These are phyloP conservation scores for Beauveria sp. DNA, from an alignment of 2,329 filamentous ascomycete species.

Conservation along the genomic window DNA sequence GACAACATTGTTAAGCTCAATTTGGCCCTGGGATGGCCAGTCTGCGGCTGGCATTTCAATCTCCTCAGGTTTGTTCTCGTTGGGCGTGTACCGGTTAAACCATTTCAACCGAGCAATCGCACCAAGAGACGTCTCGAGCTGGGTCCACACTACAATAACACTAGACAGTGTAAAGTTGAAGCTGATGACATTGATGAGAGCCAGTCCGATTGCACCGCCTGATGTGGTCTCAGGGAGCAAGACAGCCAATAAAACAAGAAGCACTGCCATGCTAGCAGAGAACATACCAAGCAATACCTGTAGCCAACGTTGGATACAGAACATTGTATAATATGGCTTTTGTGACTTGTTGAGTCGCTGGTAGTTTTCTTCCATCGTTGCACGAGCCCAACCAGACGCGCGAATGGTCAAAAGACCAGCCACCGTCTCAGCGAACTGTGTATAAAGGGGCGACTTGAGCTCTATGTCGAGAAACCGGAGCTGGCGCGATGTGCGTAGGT, in stretches of 20 bases:
- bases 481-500: constrained; percentile 48
- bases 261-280: constrained; percentile 28
- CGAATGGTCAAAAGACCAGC: constrained; percentile 28
- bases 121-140: constrained; percentile 28
- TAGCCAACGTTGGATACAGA: constrained; percentile 46
- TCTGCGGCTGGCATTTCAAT: constrained; percentile 7
- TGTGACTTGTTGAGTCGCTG: constrained; percentile 38
- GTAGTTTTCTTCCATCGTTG: constrained; percentile 30
- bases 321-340: constrained; percentile 45
- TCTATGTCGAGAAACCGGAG: constrained; percentile 43
- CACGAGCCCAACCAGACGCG: constrained; percentile 30
- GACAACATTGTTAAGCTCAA: constrained; percentile 21
- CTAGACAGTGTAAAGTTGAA: constrained; percentile 24
- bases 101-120: constrained; percentile 28
- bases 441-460: constrained; percentile 27
- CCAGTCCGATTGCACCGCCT: constrained; percentile 8
- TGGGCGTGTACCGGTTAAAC: constrained; percentile 21
- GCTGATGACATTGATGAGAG: constrained; percentile 22
- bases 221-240: not conserved
- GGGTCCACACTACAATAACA: constrained; percentile 29
- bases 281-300: constrained; percentile 43
- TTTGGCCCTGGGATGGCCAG: constrained; percentile 22
- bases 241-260: constrained; percentile 8
- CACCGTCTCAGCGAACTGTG: constrained; percentile 43
- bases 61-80: constrained; percentile 19